These are phyloP conservation scores for Chaetomidium leptoderma DNA, from an alignment of 495 filamentous ascomycete species.

Conservation along the genomic window DNA sequence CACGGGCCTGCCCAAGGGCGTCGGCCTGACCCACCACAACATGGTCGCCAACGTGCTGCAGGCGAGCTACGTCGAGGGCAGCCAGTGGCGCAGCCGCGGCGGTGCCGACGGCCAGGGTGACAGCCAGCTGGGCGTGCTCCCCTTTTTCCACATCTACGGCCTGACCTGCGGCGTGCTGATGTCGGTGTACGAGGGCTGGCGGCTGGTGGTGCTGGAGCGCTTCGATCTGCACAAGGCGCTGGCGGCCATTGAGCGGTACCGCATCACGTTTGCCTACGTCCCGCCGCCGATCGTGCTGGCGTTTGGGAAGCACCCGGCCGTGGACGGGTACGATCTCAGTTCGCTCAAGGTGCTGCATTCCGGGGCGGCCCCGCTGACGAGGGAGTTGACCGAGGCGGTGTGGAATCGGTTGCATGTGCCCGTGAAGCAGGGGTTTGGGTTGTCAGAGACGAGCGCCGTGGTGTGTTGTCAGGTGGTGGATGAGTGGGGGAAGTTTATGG, in stretches of 20 bases:
- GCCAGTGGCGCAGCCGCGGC: constrained; percentile 55
- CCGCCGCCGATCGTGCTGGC: constrained; percentile 82
- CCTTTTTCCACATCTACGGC: constrained; percentile 89
- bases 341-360: constrained; percentile 80
- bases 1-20: constrained; percentile 87
- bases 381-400: constrained; percentile 74
- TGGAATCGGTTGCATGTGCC: constrained; percentile 69
- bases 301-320: constrained; percentile 70
- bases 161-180: constrained; percentile 37
- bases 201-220: constrained; percentile 70
- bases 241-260: constrained; percentile 64
- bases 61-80: constrained; percentile 54
- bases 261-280: constrained; percentile 73
- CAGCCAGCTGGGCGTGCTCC: constrained; percentile 70
- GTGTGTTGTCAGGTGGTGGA: constrained; percentile 61
- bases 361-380: constrained; percentile 82
- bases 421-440: constrained; percentile 58
- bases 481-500: constrained; percentile 72
- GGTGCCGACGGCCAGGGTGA: constrained; percentile 63
- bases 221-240: constrained; percentile 84
- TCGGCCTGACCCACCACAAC: constrained; percentile 82
- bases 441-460: constrained; percentile 52
- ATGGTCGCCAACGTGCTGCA: constrained; percentile 64
- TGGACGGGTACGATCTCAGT: constrained; percentile 75
- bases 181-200: constrained; percentile 60